phyloP scores from a whole-genome alignment of 73 alveolate genomes.

The Paramecium caudatum region DNA sequence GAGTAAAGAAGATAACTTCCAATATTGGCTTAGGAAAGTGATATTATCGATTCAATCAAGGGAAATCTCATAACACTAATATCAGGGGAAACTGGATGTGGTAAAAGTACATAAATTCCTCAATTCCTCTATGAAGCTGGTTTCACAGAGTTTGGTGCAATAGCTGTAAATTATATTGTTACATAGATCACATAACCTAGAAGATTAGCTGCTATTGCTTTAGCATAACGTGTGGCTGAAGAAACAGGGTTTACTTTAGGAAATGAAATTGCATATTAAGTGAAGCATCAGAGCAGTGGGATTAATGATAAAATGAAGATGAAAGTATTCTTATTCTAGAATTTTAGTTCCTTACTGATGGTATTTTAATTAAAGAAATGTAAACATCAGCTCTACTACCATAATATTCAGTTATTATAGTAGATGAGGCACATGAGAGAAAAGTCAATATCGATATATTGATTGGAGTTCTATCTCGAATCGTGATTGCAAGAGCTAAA shows the following conservation, averaged over 20 bases:
- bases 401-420: slow-evolving; percentile 95
- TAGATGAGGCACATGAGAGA: slow-evolving; percentile 99
- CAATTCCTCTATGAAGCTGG: slow-evolving; percentile 93
- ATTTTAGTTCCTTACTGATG: slow-evolving; percentile 97
- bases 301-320: slow-evolving; percentile 86
- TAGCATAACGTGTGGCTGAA: slow-evolving; percentile 94
- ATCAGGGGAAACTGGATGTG: slow-evolving; percentile 99
- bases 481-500: slow-evolving; percentile 90
- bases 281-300: slow-evolving; percentile 91
- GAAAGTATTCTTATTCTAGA: slow-evolving; percentile 66
- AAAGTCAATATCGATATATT: slow-evolving; percentile 97
- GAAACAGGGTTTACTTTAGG: slow-evolving; percentile 93
- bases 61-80: slow-evolving; percentile 93
- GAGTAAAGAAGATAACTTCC: slow-evolving; percentile 88
- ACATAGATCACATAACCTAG: slow-evolving; percentile 96
- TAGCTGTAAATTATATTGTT: slow-evolving; percentile 70
- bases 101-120: slow-evolving; percentile 98
- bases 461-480: slow-evolving; percentile 94
- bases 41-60: slow-evolving; percentile 93
- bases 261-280: slow-evolving; percentile 95
- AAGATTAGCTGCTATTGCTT: slow-evolving; percentile 97
- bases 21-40: slow-evolving; percentile 93
- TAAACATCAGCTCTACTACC: slow-evolving; percentile 88
- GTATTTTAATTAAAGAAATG: slow-evolving; percentile 94
- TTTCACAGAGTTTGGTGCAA: slow-evolving; percentile 83